These are phyloP conservation scores for Paramecium sexaurelia DNA, from an alignment of 73 alveolate species.

Conservation along the genomic window DNA sequence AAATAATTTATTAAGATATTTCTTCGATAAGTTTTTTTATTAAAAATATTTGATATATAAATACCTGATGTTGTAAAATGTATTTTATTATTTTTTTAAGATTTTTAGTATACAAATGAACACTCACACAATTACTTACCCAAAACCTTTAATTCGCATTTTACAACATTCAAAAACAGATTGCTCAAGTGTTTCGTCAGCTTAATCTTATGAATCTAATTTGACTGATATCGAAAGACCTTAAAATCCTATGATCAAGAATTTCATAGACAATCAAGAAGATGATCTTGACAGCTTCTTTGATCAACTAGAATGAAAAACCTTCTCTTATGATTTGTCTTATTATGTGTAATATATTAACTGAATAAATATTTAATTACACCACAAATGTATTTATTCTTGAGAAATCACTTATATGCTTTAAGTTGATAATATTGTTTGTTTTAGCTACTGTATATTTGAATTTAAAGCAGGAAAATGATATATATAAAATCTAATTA, in stretches of 20 bases:
- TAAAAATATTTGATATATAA: not conserved
- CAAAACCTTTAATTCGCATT: conserved; percentile 30
- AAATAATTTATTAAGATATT: not conserved
- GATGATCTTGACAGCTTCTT: conserved; percentile 41
- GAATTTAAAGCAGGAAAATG: not conserved
- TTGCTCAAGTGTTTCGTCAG: not conserved
- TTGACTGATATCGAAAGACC: conserved; percentile 29
- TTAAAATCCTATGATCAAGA: conserved; percentile 27
- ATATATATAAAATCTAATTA: not conserved
- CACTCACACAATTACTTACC: not conserved
- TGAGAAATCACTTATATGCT: not conserved
- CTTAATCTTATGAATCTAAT: not conserved
- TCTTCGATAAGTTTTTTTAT: not conserved
- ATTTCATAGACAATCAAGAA: not conserved
- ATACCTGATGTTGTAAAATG: conserved; percentile 15
- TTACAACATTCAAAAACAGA: not conserved
- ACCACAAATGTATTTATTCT: not conserved
- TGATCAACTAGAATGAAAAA: conserved; percentile 30
- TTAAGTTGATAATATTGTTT: not conserved
- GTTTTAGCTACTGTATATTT: not conserved
- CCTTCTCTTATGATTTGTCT: not conserved
- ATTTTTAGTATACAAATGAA: conserved; percentile 13
- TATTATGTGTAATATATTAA: conserved; percentile 11
- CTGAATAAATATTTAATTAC: not conserved
- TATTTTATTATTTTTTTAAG: conserved; percentile 15